Evolutionary conservation across 345 rosid species (phyloP).

Genomic region (Limnanthes douglasii): DNA sequence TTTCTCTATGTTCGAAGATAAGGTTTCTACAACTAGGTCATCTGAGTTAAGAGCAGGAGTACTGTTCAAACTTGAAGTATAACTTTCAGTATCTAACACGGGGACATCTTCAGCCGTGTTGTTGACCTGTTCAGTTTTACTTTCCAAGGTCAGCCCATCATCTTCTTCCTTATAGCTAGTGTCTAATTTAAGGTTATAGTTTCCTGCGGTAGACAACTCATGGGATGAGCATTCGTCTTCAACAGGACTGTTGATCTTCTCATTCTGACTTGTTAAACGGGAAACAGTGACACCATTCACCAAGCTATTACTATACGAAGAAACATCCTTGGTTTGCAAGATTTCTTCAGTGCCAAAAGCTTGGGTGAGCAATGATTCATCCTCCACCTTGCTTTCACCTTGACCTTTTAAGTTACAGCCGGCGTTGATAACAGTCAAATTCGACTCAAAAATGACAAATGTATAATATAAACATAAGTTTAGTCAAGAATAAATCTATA

Average conservation of each 20-base stretch:
- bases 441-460: conserved; percentile 2
- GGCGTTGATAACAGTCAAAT: conserved; percentile 1
- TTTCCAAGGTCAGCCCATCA: not conserved
- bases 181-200: conserved; percentile 1
- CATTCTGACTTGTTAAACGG: not conserved
- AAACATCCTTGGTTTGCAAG: not conserved
- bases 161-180: conserved; percentile 7
- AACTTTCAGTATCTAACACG: conserved; percentile 7
- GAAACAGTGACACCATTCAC: not conserved
- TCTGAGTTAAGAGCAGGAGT: conserved; percentile 8
- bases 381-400: conserved; percentile 13
- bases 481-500: conserved; percentile 1
- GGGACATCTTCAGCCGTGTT: conserved; percentile 9
- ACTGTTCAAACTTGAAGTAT: conserved; percentile 6
- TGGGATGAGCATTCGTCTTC: no score
- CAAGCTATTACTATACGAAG: not conserved
- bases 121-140: conserved; percentile 15
- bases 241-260: not conserved
- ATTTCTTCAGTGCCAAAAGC: not conserved
- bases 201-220: not conserved
- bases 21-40: conserved; percentile 4
- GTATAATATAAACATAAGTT: not conserved
- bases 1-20: no score
- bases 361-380: conserved; percentile 11
- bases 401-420: conserved; percentile 20